Evolutionary conservation across 1,139 yeast genomes (phyloP).

Genomic region (Lodderomyces beijingensis): DNA sequence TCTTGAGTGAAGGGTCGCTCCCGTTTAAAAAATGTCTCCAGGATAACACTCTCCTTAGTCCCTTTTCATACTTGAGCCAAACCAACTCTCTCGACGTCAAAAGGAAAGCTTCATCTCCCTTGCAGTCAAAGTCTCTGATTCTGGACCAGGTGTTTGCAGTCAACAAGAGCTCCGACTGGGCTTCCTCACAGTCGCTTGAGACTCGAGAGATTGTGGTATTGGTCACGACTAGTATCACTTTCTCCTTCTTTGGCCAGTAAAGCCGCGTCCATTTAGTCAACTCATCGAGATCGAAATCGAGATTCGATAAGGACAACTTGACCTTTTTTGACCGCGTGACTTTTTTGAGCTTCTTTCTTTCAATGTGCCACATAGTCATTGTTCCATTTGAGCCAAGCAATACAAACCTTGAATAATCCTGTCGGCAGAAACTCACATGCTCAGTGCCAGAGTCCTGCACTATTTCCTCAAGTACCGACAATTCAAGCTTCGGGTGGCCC

Average conservation of each 20-base stretch:
- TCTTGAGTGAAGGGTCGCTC: conserved; percentile 50
- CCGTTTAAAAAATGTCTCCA: conserved; percentile 67
- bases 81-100: conserved; percentile 62
- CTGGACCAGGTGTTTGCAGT: conserved; percentile 57
- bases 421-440: neutral
- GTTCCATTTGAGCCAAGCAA: conserved; percentile 52
- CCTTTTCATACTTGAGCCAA: conserved; percentile 27
- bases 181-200: no score
- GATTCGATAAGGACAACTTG: conserved; percentile 13
- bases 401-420: conserved; percentile 29
- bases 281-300: conserved; percentile 47
- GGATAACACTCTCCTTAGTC: conserved; percentile 44
- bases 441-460: no score
- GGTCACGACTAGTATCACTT: conserved; percentile 36
- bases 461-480: no score
- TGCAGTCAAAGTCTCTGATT: conserved; percentile 41
- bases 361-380: conserved; percentile 41
- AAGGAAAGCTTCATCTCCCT: conserved; percentile 31
- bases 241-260: conserved; percentile 36
- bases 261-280: conserved; percentile 54
- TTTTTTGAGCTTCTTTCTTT: conserved; percentile 6
- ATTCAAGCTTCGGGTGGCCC: no score
- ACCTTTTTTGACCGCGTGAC: neutral
- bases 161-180: conserved; percentile 30
- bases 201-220: conserved; percentile 45